Percentiles rank a stretch among this genome's conserved stretches.
Evolutionary conservation across 1,284 basidiomycete genomes (phyloP).

Genomic region (Taiwanofungus camphoratus): DNA sequence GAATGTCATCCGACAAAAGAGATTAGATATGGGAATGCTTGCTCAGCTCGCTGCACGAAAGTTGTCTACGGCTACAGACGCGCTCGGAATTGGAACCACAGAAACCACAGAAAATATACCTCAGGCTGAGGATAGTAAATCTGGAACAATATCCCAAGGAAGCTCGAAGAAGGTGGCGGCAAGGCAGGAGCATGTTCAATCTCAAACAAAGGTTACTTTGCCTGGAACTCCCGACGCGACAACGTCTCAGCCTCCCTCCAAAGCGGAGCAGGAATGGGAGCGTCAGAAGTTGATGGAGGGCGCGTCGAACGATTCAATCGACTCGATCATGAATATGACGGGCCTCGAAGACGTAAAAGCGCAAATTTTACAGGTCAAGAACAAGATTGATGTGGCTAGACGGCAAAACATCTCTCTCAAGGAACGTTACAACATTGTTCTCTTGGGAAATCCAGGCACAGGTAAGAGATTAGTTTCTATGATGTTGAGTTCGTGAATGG

Average conservation of each 20-base stretch:
- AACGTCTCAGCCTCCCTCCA: slow-evolving; percentile 3
- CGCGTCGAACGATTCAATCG: slow-evolving; percentile 21
- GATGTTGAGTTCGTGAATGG: background rate
- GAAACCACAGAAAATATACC: too few species aligned
- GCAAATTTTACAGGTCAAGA: slow-evolving; percentile 27
- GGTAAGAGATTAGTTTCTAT: slow-evolving; percentile 19
- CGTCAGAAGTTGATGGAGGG: slow-evolving; percentile 27
- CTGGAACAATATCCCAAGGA: too few species aligned
- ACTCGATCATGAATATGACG: slow-evolving; percentile 29
- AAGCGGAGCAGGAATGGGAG: slow-evolving; percentile 23
- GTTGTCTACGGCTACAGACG: too few species aligned
- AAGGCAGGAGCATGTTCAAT: too few species aligned
- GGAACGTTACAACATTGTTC: slow-evolving; percentile 27
- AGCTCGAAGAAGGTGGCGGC: too few species aligned
- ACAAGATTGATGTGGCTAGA: slow-evolving; percentile 21
- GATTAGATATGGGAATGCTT: slow-evolving; percentile 26
- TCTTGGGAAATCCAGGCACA: slow-evolving; percentile 33
- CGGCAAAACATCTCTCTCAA: slow-evolving; percentile 24
- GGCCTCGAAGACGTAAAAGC: slow-evolving; percentile 29
- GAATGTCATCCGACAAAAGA: slow-evolving; percentile 27
- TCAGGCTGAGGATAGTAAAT: too few species aligned
- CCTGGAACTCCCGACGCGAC: background rate
- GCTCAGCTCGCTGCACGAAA: slow-evolving; percentile 2
- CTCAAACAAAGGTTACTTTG: too few species aligned
- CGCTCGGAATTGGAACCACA: too few species aligned